phyloP scores from a whole-genome alignment of 106 monocot species.

The Triglochin maritima region DNA sequence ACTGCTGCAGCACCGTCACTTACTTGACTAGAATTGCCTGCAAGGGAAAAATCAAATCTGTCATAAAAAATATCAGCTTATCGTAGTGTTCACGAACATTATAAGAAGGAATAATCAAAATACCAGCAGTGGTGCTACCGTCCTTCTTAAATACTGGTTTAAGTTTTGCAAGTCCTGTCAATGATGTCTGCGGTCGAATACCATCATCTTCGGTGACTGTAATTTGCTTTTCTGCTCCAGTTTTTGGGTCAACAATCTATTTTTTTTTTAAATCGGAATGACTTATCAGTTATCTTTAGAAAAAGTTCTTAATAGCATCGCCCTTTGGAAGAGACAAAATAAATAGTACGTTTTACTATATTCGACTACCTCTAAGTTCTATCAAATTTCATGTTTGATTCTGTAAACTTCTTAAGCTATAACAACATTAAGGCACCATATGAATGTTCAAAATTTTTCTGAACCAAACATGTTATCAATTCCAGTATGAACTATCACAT shows the following conservation, averaged over 20 bases:
- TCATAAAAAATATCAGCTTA: background rate
- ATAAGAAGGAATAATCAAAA: too few species aligned
- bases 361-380: too few species aligned
- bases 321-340: too few species aligned
- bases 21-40: slow-evolving; percentile 85
- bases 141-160: slow-evolving; percentile 78
- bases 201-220: slow-evolving; percentile 62
- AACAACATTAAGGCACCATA: too few species aligned
- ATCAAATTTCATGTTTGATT: too few species aligned
- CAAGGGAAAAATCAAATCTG: background rate
- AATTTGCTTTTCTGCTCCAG: slow-evolving; percentile 50
- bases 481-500: too few species aligned
- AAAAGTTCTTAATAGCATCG: too few species aligned
- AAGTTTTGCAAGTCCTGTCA: slow-evolving; percentile 53
- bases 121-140: slow-evolving; percentile 85
- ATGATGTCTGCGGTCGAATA: slow-evolving; percentile 53
- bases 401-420: too few species aligned
- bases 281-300: background rate
- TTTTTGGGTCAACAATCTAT: slow-evolving; percentile 70
- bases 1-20: slow-evolving; percentile 91
- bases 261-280: background rate
- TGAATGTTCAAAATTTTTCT: too few species aligned
- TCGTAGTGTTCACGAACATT: too few species aligned
- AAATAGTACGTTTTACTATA: too few species aligned
- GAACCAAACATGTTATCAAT: too few species aligned